Conservation (phyloP, 2,329 filamentous ascomycete species). For the Nemania serpens region DNA sequence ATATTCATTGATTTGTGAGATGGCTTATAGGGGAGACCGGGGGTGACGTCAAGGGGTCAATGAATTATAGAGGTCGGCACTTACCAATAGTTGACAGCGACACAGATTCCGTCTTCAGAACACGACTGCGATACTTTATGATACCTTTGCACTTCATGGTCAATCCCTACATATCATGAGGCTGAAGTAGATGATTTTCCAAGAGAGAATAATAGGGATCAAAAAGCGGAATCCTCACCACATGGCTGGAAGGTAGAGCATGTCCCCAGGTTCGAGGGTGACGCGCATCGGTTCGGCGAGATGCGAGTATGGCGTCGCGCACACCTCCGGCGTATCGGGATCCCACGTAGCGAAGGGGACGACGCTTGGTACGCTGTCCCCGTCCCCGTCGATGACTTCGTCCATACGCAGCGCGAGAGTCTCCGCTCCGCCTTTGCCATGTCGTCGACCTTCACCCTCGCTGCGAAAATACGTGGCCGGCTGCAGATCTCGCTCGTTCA, state of each 20-base stretch:
- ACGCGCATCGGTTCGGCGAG: conserved; percentile 67
- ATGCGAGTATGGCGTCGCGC: conserved; percentile 62
- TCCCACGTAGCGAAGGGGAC: conserved; percentile 78
- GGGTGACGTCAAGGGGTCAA: not conserved
- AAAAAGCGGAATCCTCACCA: conserved; percentile 59
- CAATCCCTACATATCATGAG: not conserved
- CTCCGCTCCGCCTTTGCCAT: conserved; percentile 1
- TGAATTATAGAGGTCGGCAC: conserved; percentile 26
- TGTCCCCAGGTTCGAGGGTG: conserved; percentile 73
- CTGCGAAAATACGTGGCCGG: conserved; percentile 63
- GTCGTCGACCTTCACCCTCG: conserved; percentile 3
- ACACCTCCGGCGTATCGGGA: conserved; percentile 60
- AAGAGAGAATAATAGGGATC: not conserved
- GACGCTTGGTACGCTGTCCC: conserved; percentile 44
- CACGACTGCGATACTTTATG: conserved; percentile 80
- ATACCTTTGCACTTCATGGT: conserved; percentile 53
- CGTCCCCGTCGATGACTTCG: conserved; percentile 5
- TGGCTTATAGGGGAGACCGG: not conserved
- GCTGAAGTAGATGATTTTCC: not conserved
- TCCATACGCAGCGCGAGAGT: conserved; percentile 22
- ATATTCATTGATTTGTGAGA: conserved; percentile 12
- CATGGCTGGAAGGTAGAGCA: conserved; percentile 80
- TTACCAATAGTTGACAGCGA: conserved; percentile 83
- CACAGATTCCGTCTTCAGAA: conserved; percentile 70
- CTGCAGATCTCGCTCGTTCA: conserved; percentile 64